phyloP scores from a whole-genome alignment of 2,329 filamentous ascomycete species.

The Chaetomiaceae sp. region DNA sequence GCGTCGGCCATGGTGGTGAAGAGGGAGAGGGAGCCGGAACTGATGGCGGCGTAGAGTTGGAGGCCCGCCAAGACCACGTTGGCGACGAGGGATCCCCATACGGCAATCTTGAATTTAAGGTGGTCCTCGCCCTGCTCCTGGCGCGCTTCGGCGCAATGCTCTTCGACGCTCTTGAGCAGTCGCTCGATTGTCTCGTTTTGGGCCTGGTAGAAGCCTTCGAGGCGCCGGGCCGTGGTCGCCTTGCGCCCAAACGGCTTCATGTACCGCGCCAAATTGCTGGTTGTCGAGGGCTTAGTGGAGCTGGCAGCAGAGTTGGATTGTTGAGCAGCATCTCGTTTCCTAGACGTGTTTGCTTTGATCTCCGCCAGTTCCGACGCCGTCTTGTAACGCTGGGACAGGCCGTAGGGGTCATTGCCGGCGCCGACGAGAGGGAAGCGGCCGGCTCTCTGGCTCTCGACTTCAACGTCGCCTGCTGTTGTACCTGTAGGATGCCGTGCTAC shows the following conservation, averaged over 20 bases:
- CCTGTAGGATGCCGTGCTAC: conserved; percentile 23
- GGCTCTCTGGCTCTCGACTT: conserved; percentile 49
- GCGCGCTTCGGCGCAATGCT: conserved; percentile 76
- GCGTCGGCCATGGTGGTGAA: conserved; percentile 98
- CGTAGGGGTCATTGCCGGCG: conserved; percentile 72
- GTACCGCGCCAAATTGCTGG: conserved; percentile 26
- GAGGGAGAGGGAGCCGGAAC: conserved; percentile 85
- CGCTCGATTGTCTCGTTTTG: conserved; percentile 94
- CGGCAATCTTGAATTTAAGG: conserved; percentile 64
- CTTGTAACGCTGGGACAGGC: conserved; percentile 73
- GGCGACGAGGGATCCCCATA: conserved; percentile 67
- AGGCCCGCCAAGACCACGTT: conserved; percentile 75
- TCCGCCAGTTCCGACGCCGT: conserved; percentile 68
- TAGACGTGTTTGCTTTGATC: conserved; percentile 76
- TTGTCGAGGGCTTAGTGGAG: conserved; percentile 10
- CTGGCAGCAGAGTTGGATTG: not conserved
- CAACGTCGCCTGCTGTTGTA: conserved; percentile 41
- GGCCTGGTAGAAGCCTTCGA: conserved; percentile 79
- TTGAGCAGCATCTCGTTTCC: conserved; percentile 57
- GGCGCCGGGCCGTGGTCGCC: conserved; percentile 32
- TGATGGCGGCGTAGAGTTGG: conserved; percentile 83
- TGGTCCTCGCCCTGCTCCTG: conserved; percentile 79
- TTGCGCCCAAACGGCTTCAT: conserved; percentile 32
- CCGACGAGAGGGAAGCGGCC: conserved; percentile 54
- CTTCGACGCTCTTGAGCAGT: conserved; percentile 86